phyloP scores from a whole-genome alignment of 495 filamentous ascomycete species.

The Trichoderma erinaceum region DNA sequence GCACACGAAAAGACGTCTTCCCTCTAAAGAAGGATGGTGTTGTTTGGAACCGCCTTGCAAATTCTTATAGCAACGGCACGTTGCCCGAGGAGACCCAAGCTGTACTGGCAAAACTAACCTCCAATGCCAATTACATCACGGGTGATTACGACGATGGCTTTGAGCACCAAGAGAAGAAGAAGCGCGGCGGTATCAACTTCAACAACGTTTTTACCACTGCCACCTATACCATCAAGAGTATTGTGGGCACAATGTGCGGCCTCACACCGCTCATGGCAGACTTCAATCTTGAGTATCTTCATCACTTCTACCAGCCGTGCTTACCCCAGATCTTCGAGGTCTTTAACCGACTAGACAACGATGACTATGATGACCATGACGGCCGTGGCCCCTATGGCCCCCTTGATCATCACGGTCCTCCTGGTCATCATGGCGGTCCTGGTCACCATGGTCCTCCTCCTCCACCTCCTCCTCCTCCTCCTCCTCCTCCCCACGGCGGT shows the following conservation, averaged over 20 bases:
- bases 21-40: constrained; percentile 36
- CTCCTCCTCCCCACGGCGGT: background rate
- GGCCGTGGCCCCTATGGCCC: background rate
- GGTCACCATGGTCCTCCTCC: background rate
- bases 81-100: constrained; percentile 26
- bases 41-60: constrained; percentile 35
- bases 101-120: constrained; percentile 32
- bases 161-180: constrained; percentile 27
- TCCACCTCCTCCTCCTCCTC: background rate
- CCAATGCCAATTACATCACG: constrained; percentile 37
- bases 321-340: constrained; percentile 40
- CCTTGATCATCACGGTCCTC: background rate
- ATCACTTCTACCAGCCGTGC: constrained; percentile 48
- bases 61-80: constrained; percentile 26
- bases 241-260: constrained; percentile 41
- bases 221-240: constrained; percentile 42
- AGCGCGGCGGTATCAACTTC: constrained; percentile 39
- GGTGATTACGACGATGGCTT: constrained; percentile 35
- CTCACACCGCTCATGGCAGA: constrained; percentile 41
- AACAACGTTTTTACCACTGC: constrained; percentile 38
- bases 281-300: constrained; percentile 39
- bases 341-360: constrained; percentile 29
- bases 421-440: background rate
- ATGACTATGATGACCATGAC: background rate
- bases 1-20: constrained; percentile 43